Evolutionary conservation across 2,329 filamentous ascomycete genomes (phyloP), one percentile per base, ranked within the genome.

Genomic region (Gaeumannomyces sp.): DNA sequence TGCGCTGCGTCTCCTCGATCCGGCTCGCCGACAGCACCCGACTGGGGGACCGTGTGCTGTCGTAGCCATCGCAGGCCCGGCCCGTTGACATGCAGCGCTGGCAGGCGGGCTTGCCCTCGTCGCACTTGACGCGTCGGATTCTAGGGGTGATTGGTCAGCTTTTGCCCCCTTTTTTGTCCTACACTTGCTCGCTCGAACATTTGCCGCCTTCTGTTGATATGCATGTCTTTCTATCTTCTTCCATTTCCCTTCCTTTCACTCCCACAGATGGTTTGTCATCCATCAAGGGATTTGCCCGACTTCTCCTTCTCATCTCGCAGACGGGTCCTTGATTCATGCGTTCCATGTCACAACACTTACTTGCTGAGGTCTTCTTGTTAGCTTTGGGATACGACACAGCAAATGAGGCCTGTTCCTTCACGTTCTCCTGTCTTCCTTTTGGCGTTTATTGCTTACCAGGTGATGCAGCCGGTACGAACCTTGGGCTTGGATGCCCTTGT

Each of bases 401-500:
- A 22, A 25, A 25, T n/a, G n/a, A 14, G 8, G 45, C 45, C 4
- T 53, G 1, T n/a, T 53, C 45, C 22, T 53, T 25, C 7, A 11
- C 25, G 10, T 53, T 50, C 5, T 5, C 2, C 38, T 5, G 38
- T 50, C 38, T 50, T 50, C 38, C 11, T 50, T 22, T 22, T 19
- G 38, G 6, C 19, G 6, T 33, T 22, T 50, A 13, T n/a, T 56
- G 62, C 76, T 69, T 66, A 78, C 76, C 76, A 78, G 58, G 76
- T 78, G 25, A 77, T 74, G 68, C 76, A 78, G 19, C 76, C 76
- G 3, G 76, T 78, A 16, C 73, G 70, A 33, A 77, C 76, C 67
- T 77, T 78, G 25, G 76, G 75, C 67, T 74, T 76, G 66, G 74
- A 76, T 22, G 73, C 74, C 62, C 75, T 70, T 31, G 72, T 76